phyloP scores from a whole-genome alignment of 257 asterid species.

The Jacaranda mimosifolia region DNA sequence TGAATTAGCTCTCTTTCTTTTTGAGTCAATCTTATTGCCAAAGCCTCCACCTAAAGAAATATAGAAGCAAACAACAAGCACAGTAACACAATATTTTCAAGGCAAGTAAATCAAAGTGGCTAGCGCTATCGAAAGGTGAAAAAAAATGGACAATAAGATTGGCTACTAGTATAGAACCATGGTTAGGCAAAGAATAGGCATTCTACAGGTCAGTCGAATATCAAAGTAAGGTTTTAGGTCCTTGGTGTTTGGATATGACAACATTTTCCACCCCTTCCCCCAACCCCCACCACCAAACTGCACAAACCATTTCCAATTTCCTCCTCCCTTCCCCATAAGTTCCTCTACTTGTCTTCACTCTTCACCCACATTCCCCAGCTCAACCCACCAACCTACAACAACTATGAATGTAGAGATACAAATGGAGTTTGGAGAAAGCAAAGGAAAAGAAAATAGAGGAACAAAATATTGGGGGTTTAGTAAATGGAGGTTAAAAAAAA shows the following conservation, averaged over 20 bases:
- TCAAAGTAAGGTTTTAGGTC: too few species aligned
- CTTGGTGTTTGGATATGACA: too few species aligned
- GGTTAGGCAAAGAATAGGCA: too few species aligned
- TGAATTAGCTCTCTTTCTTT: constrained; percentile 63
- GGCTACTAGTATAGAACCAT: not conserved
- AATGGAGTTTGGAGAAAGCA: too few species aligned
- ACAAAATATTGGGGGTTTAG: too few species aligned
- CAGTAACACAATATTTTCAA: not conserved
- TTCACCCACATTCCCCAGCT: not conserved
- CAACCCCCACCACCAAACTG: constrained; percentile 10
- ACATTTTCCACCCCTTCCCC: constrained; percentile 27
- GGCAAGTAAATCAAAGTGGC: not conserved
- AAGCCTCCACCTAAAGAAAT: constrained; percentile 87
- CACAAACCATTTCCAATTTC: constrained; percentile 36
- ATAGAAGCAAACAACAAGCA: not conserved
- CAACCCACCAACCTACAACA: not conserved
- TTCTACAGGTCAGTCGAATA: too few species aligned
- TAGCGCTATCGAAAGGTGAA: not conserved
- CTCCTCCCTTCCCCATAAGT: constrained; percentile 39
- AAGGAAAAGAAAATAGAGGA: too few species aligned
- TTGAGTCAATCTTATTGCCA: constrained; percentile 92
- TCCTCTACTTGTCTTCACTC: constrained; percentile 33
- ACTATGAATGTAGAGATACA: too few species aligned
- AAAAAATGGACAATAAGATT: not conserved
- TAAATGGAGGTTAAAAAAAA: too few species aligned